Conservation (phyloP, 345 rosid genomes). For the Sonneratia alba region DNA sequence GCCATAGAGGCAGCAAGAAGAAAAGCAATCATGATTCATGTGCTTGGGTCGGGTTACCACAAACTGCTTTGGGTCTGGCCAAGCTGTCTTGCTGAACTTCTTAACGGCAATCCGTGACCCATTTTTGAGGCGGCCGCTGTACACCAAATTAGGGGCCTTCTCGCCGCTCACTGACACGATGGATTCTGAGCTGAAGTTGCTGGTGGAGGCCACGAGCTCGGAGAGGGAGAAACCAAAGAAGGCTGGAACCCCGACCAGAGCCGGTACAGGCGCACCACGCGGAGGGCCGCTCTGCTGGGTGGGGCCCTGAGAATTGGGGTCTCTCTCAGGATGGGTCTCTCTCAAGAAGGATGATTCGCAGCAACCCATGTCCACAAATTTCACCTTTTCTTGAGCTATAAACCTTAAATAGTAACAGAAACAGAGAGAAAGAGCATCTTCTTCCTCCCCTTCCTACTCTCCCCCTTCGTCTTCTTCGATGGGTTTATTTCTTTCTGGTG, state of each 20-base stretch:
- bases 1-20: background rate
- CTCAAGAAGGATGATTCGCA: slow-evolving; percentile 28
- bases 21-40: background rate
- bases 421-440: background rate
- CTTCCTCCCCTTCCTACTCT: background rate
- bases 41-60: slow-evolving; percentile 10
- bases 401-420: background rate
- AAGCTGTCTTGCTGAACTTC: slow-evolving; percentile 30
- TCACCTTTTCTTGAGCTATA: background rate
- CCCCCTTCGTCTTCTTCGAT: background rate
- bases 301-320: slow-evolving; percentile 13
- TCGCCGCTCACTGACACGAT: slow-evolving; percentile 43
- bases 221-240: slow-evolving; percentile 34
- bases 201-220: slow-evolving; percentile 36
- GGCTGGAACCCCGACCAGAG: slow-evolving; percentile 20
- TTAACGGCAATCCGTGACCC: slow-evolving; percentile 28
- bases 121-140: slow-evolving; percentile 24
- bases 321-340: slow-evolving; percentile 33
- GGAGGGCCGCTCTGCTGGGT: slow-evolving; percentile 14
- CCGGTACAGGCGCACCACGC: slow-evolving; percentile 9
- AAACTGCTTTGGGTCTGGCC: slow-evolving; percentile 43
- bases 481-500: background rate
- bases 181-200: slow-evolving; percentile 26
- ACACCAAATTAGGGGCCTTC: slow-evolving; percentile 36
- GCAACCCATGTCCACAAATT: slow-evolving; percentile 29